Evolutionary conservation across 2,329 filamentous ascomycete species (phyloP).

Genomic region (Xylariaceae sp.): DNA sequence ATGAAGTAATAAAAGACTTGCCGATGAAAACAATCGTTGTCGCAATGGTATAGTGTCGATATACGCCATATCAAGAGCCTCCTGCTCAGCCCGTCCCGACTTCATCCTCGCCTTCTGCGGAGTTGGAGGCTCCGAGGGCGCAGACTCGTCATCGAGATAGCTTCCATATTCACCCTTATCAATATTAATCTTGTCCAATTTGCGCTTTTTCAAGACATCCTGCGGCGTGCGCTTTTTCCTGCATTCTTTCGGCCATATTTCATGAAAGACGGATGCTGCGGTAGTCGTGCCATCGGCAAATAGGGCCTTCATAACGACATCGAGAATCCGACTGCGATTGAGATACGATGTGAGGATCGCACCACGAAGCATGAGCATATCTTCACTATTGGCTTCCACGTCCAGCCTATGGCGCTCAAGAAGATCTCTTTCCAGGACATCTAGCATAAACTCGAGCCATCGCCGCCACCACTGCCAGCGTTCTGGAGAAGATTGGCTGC

Average conservation of each 20-base stretch:
- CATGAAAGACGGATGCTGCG: conserved; percentile 51
- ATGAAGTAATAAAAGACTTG: conserved; percentile 27
- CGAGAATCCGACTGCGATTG: conserved; percentile 41
- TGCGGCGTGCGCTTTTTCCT: conserved; percentile 36
- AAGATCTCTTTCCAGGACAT: conserved; percentile 70
- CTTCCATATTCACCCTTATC: conserved; percentile 57
- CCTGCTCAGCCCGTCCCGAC: conserved; percentile 21
- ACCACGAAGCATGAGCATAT: conserved; percentile 39
- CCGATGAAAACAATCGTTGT: conserved; percentile 56
- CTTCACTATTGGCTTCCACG: conserved; percentile 29
- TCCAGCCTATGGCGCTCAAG: conserved; percentile 51
- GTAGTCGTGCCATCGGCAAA: conserved; percentile 59
- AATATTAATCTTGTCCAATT: conserved; percentile 48
- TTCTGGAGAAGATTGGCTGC: conserved; percentile 64
- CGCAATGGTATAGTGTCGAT: conserved; percentile 56
- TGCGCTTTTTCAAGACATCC: conserved; percentile 44
- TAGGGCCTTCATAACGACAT: conserved; percentile 53
- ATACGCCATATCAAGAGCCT: conserved; percentile 36
- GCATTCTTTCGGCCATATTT: conserved; percentile 65
- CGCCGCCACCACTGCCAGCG: conserved; percentile 78
- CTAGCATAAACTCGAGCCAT: conserved; percentile 76
- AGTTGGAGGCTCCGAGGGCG: conserved; percentile 42
- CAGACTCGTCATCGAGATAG: conserved; percentile 52
- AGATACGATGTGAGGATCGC: conserved; percentile 61
- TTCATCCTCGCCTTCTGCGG: conserved; percentile 36